Conservation (phyloP, 768 basidiomycete genomes). For the Tremella mesenterica region DNA sequence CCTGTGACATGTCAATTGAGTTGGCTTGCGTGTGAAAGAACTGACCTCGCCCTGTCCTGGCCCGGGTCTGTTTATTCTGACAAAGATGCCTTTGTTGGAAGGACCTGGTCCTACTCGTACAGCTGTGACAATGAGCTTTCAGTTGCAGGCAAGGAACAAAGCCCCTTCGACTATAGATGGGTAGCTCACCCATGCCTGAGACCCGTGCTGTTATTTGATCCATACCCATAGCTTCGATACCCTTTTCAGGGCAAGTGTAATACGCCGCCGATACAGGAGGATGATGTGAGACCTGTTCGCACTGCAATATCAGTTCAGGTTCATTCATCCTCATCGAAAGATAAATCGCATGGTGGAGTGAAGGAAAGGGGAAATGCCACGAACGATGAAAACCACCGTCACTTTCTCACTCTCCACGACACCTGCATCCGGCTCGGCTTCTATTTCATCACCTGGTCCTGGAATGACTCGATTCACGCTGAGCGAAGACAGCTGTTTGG, state of each 20-base stretch:
- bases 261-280: conserved; percentile 85
- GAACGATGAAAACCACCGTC: conserved; percentile 62
- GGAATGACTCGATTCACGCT: conserved; percentile 19
- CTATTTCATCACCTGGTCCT: conserved; percentile 41
- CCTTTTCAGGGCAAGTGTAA: conserved; percentile 64
- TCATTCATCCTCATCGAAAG: background rate
- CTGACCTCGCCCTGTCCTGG: conserved; percentile 61
- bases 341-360: background rate
- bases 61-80: conserved; percentile 63
- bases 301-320: conserved; percentile 45
- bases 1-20: conserved; percentile 14
- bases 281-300: conserved; percentile 94
- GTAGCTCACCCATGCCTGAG: conserved; percentile 62
- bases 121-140: conserved; percentile 16
- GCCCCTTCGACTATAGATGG: no score
- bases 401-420: conserved; percentile 47
- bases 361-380: conserved; percentile 10
- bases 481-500: no score
- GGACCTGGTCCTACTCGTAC: conserved; percentile 55
- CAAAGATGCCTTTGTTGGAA: conserved; percentile 79
- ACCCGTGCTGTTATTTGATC: conserved; percentile 93
- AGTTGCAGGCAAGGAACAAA: no score
- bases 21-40: background rate
- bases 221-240: conserved; percentile 60
- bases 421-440: conserved; percentile 43